Percentiles rank a stretch among this genome's conserved stretches.
These are phyloP conservation scores for Russula earlei DNA, from an alignment of 768 basidiomycete species.

Conservation along the genomic window DNA sequence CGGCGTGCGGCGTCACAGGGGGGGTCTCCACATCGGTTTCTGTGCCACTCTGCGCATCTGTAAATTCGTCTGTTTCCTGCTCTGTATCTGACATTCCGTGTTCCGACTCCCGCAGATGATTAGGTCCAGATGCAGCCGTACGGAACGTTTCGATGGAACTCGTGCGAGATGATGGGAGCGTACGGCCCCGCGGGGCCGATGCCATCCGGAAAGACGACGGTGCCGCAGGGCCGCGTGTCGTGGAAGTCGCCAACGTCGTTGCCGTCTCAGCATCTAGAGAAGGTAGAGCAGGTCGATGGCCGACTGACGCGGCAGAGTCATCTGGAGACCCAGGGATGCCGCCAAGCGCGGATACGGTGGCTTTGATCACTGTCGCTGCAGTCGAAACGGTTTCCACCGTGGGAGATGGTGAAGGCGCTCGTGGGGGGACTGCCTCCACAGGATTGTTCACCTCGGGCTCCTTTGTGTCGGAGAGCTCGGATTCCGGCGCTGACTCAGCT, in stretches of 20 bases:
- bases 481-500: not conserved
- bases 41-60: constrained; percentile 3
- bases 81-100: constrained; percentile 6
- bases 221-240: not conserved
- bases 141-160: constrained; percentile 14
- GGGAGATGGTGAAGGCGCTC: constrained; percentile 4
- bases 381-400: constrained; percentile 8
- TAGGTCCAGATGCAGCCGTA: constrained; percentile 2
- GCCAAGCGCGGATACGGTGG: not conserved
- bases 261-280: not conserved
- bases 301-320: not conserved
- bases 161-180: constrained; percentile 8
- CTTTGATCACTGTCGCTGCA: not conserved
- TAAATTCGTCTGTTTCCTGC: constrained; percentile 1
- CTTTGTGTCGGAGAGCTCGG: not conserved
- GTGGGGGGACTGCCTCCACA: not conserved
- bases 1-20: not conserved
- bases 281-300: not conserved
- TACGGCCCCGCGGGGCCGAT: not conserved
- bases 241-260: too few relatives aligned
- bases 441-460: not conserved
- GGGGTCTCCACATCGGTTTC: not conserved
- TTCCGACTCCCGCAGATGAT: not conserved
- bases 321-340: not conserved
- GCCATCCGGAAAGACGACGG: constrained; percentile 20